Evolutionary conservation across 2,329 filamentous ascomycete genomes (phyloP), one percentile per base, ranked within the genome.

Genomic region (Chaetothyriales sp.): DNA sequence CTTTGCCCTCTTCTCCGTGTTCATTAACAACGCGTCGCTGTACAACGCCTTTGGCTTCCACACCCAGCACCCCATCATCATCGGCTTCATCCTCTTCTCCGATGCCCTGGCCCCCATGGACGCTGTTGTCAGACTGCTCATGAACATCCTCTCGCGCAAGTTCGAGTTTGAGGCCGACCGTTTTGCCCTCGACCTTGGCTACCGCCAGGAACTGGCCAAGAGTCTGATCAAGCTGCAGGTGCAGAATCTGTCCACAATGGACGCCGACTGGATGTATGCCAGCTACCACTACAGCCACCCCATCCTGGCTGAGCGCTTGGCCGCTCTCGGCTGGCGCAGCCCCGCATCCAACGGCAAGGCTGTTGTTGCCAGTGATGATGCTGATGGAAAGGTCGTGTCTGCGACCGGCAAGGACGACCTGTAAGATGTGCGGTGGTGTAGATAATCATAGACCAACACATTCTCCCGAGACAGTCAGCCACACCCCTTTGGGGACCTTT

Each of bases 201-300:
- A 90, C 70, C 79, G 83, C 49, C 72, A 78, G 45, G 82, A 95
- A 67, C 81, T 98, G 49, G 87, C 89, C 44, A 76, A 80, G 56
- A 92, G 87, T 19, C 78, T 98, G 56, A 88, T 98, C 71, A 95
- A 95, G 74, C 84, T 98, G 49, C 93, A 98, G 71, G 87, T 95
- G 63, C 89, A 96, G 73, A 98, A 98, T 66, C 76, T 98, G 59
- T 94, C 87, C 69, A 93, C 86, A 55, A 96, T 98, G 90, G 92
- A 98, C 62, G 92, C 92, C 25, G 93, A 98, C 70, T 94, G 86
- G 84, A 81, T 95, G 78, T 98, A 94, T 69, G 92, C 92, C 49
- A 93, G 84, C 70, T 98, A 96, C 75, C 89, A 98, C 72, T 95
- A 93, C 76, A 95, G 90, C 20, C 92, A 98, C 70, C 92, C 92